phyloP scores from a whole-genome alignment of 2,329 filamentous ascomycete species.

The Fusarium dlaminii region DNA sequence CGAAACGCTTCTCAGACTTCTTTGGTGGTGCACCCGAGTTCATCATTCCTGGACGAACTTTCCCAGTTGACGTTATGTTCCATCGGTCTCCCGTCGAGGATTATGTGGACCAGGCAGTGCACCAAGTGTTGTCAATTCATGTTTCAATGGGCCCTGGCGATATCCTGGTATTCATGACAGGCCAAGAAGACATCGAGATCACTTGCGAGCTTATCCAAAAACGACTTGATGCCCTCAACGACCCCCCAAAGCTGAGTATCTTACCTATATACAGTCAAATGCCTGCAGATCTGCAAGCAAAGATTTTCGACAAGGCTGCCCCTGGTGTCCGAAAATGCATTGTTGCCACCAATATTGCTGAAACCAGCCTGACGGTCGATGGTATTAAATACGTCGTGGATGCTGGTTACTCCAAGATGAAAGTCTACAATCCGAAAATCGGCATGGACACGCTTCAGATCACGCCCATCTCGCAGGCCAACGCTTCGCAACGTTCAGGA shows the following conservation, averaged over 20 bases:
- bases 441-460: slow-evolving; percentile 99
- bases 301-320: slow-evolving; percentile 92
- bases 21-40: slow-evolving; percentile 97
- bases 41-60: slow-evolving; percentile 93
- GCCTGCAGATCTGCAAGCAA: slow-evolving; percentile 96
- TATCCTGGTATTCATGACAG: slow-evolving; percentile 99
- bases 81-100: slow-evolving; percentile 95
- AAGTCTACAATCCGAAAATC: slow-evolving; percentile 99
- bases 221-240: slow-evolving; percentile 86
- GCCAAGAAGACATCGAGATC: slow-evolving; percentile 97
- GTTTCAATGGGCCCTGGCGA: slow-evolving; percentile 93
- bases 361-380: slow-evolving; percentile 97
- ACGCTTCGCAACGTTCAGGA: slow-evolving; percentile 91
- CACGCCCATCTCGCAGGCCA: slow-evolving; percentile 96
- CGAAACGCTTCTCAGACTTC: slow-evolving; percentile 94
- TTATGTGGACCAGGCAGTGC: slow-evolving; percentile 96
- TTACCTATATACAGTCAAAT: slow-evolving; percentile 99
- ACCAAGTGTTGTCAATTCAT: slow-evolving; percentile 94
- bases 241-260: slow-evolving; percentile 93
- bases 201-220: slow-evolving; percentile 95
- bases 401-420: slow-evolving; percentile 94
- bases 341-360: slow-evolving; percentile 97
- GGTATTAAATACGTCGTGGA: slow-evolving; percentile 99
- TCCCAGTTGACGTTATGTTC: slow-evolving; percentile 96
- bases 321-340: slow-evolving; percentile 96